Conservation (phyloP, 169 alveolate genomes). For the Cytauxzoon felis region DNA sequence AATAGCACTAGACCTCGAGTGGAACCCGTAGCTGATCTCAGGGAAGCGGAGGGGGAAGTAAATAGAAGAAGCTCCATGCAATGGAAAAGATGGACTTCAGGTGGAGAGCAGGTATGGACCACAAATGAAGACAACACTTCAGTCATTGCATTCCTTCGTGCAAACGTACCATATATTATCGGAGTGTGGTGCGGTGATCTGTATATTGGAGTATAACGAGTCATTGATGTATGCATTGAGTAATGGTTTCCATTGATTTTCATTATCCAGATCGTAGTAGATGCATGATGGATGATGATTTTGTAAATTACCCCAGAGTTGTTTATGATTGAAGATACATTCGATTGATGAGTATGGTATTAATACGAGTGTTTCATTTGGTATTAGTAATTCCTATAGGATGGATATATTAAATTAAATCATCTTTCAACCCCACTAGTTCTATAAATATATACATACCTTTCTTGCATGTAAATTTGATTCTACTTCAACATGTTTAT, state of each 20-base stretch:
- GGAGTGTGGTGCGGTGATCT: slow-evolving; percentile 53
- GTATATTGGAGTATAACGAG: slow-evolving; percentile 32
- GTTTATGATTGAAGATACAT: slow-evolving; percentile 77
- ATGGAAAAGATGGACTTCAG: no score
- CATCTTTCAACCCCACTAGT: not conserved
- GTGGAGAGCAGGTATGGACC: no score
- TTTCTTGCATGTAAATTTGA: slow-evolving; percentile 1
- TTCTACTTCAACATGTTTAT: not conserved
- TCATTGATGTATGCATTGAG: slow-evolving; percentile 60
- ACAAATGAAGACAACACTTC: no score
- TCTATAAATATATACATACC: not conserved
- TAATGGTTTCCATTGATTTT: slow-evolving; percentile 76
- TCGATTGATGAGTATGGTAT: slow-evolving; percentile 81
- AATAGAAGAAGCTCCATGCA: no score
- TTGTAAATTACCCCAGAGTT: slow-evolving; percentile 81
- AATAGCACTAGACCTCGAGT: no score
- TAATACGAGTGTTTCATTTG: slow-evolving; percentile 70
- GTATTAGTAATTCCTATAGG: slow-evolving; percentile 21
- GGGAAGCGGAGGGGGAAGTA: no score
- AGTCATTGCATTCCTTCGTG: no score
- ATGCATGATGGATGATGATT: slow-evolving; percentile 83
- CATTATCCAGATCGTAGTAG: slow-evolving; percentile 74
- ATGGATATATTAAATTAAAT: not conserved
- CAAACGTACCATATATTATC: slow-evolving; percentile 7
- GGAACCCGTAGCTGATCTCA: no score